Percentiles rank a stretch among this genome's conserved stretches.
Evolutionary conservation across 2,329 filamentous ascomycete species (phyloP).

Genomic region (Clarireedia paspali): DNA sequence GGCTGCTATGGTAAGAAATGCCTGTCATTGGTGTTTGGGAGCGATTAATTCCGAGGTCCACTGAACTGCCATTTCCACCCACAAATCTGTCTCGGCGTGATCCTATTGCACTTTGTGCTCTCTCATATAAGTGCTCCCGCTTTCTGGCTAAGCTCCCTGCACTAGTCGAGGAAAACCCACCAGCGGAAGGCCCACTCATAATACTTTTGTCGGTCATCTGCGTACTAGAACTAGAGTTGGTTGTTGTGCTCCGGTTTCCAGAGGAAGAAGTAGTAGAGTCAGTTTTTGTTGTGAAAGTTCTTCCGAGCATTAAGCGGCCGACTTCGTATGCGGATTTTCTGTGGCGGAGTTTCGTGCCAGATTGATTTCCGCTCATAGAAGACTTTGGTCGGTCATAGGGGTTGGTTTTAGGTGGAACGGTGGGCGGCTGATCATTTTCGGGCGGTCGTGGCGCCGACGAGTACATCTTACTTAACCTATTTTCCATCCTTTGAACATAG

Average conservation of each 20-base stretch:
- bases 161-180: slow-evolving; percentile 88
- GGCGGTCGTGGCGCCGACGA: slow-evolving; percentile 14
- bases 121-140: slow-evolving; percentile 40
- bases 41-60: slow-evolving; percentile 39
- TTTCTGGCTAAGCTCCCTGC: slow-evolving; percentile 86
- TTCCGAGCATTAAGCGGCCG: slow-evolving; percentile 57
- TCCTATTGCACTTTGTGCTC: slow-evolving; percentile 59
- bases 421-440: slow-evolving; percentile 18
- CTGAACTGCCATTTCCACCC: slow-evolving; percentile 21
- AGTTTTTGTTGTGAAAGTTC: slow-evolving; percentile 75
- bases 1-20: slow-evolving; percentile 86
- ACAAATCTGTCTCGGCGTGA: slow-evolving; percentile 40
- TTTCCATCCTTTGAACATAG: slow-evolving; percentile 91
- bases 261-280: slow-evolving; percentile 72
- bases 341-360: slow-evolving; percentile 44
- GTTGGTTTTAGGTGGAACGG: slow-evolving; percentile 40
- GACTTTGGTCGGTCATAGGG: slow-evolving; percentile 48
- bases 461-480: slow-evolving; percentile 45
- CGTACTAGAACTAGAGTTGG: slow-evolving; percentile 60
- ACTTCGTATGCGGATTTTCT: slow-evolving; percentile 77
- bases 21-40: slow-evolving; percentile 64
- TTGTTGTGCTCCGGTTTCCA: slow-evolving; percentile 59
- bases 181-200: slow-evolving; percentile 89
- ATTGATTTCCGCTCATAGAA: slow-evolving; percentile 40
- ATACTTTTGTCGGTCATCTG: slow-evolving; percentile 75